Base-by-base conservation (phyloP, 2,329 filamentous ascomycete species). In the Fusarium haematococcum region DNA sequence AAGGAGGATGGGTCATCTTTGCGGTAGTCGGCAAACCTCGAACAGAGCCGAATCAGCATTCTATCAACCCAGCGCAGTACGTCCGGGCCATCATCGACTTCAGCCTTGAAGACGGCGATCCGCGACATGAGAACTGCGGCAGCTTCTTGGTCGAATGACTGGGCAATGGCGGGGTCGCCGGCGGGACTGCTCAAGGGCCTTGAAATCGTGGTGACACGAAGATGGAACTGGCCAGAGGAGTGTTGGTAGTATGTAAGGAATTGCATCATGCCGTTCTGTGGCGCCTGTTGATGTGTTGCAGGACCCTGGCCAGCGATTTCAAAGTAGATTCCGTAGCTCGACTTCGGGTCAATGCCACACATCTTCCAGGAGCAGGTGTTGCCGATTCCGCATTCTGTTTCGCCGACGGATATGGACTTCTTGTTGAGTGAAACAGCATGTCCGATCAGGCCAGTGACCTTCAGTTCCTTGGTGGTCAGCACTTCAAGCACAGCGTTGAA, bases 291-390 rank as follows among this genome's bases (percentile, higher is more conserved):
- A 83, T 97, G 94, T 58, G 93, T 89, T 18, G 95, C 93, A 9
- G 95, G 95, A 39, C 95, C 95, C 84, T 98, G 97, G 78, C 94
- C 95, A 56, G 97, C 96, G 81, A 99, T 97, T 83, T 99, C 97
- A 79, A 98, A 99, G 85, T 98, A 99, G 73, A 99, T 90, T 70
- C 95, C 97, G 79, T 98, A 98, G 79, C 95, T 98, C 35, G 97
- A 92, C 65, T 92, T 93, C 13, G 97, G 97, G 79, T 98, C 95
- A 76, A 99, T 98, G 76, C 95, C 95, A 80, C 97, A 98, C 96
- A 99, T 98, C 86, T 99, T 99, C 97, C 97, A 99, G 4, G 95
- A 96, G 84, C 96, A 98, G 1, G 97, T 99, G 82, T 98, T 98
- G 75, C 97, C 97, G 78, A 99, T 98, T 80, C 97, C 97, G 79